Evolutionary conservation across 257 asterid species (phyloP).

Genomic region (Petunia secreta): DNA sequence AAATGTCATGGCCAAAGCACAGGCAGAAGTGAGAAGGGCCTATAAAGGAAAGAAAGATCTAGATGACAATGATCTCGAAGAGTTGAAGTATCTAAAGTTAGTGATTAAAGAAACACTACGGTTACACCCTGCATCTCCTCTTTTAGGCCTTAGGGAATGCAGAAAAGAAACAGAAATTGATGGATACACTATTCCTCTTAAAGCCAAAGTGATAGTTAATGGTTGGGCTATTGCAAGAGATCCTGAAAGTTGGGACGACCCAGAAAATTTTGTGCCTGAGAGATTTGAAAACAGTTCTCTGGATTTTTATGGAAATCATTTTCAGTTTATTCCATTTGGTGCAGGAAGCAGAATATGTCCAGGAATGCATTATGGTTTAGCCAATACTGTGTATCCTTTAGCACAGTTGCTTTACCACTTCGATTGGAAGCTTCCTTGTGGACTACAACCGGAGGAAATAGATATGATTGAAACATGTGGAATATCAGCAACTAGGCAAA

Average conservation of each 20-base stretch:
- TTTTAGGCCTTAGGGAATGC: constrained; percentile 27
- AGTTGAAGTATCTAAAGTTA: constrained; percentile 13
- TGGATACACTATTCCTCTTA: constrained; percentile 17
- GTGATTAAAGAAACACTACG: constrained; percentile 33
- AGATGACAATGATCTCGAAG: constrained; percentile 24
- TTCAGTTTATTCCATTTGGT: constrained; percentile 31
- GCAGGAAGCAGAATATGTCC: constrained; percentile 34
- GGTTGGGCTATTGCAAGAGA: constrained; percentile 34
- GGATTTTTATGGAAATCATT: constrained; percentile 25
- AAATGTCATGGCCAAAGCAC: constrained; percentile 20
- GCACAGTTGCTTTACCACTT: constrained; percentile 29
- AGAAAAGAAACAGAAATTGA: constrained; percentile 21
- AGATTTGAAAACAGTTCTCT: constrained; percentile 28
- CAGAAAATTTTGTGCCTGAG: constrained; percentile 28
- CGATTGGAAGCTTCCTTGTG: constrained; percentile 27
- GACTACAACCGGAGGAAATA: background rate
- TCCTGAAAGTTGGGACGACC: constrained; percentile 27
- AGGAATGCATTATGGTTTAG: background rate
- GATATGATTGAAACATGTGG: constrained; percentile 19
- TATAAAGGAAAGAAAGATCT: background rate
- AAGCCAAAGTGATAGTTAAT: constrained; percentile 29
- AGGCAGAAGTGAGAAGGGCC: constrained; percentile 10
- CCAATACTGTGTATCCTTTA: background rate
- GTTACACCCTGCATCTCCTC: constrained; percentile 25
- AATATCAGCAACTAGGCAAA: constrained; percentile 4